phyloP scores from a whole-genome alignment of 2,329 filamentous ascomycete genomes.

The Raffaelea ambrosiae region DNA sequence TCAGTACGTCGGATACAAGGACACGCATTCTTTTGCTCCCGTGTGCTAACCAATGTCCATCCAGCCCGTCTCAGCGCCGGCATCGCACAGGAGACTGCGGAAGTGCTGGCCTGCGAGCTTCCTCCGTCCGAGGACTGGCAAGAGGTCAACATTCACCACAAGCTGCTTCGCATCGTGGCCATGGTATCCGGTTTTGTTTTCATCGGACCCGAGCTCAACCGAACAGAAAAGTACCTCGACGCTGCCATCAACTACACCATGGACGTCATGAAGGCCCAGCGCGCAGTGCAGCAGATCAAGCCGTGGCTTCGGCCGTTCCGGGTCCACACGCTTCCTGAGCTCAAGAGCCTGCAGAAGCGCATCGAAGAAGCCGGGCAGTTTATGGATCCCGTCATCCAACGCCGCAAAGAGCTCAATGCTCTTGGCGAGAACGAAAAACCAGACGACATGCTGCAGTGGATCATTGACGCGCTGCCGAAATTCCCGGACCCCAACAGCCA shows the following conservation, averaged over 20 bases:
- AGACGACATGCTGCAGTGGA: slow-evolving; percentile 40
- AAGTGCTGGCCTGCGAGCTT: slow-evolving; percentile 24
- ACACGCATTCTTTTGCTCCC: neutral
- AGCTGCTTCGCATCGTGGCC: slow-evolving; percentile 35
- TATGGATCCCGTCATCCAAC: slow-evolving; percentile 21
- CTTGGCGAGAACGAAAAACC: neutral
- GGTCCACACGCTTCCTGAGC: slow-evolving; percentile 22
- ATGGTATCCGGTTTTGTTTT: slow-evolving; percentile 38
- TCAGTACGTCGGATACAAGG: slow-evolving; percentile 15
- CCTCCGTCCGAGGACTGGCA: slow-evolving; percentile 30
- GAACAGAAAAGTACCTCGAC: slow-evolving; percentile 33
- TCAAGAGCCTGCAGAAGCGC: slow-evolving; percentile 23
- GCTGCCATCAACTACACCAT: slow-evolving; percentile 38
- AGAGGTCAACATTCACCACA: slow-evolving; percentile 27
- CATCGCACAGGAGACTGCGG: slow-evolving; percentile 28
- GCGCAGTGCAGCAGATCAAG: slow-evolving; percentile 18
- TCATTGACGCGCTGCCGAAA: slow-evolving; percentile 29
- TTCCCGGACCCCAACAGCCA: slow-evolving; percentile 22
- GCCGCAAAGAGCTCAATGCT: neutral
- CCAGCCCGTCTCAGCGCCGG: slow-evolving; percentile 21
- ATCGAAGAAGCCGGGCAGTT: slow-evolving; percentile 24
- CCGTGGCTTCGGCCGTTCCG: slow-evolving; percentile 25
- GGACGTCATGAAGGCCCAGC: slow-evolving; percentile 28
- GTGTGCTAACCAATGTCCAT: too few relatives aligned
- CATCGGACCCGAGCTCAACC: slow-evolving; percentile 36